Evolutionary conservation across 176 grass and related monocot species (phyloP), one percentile per base, ranked within the genome.

Genomic region (Aegilops tauschii): DNA sequence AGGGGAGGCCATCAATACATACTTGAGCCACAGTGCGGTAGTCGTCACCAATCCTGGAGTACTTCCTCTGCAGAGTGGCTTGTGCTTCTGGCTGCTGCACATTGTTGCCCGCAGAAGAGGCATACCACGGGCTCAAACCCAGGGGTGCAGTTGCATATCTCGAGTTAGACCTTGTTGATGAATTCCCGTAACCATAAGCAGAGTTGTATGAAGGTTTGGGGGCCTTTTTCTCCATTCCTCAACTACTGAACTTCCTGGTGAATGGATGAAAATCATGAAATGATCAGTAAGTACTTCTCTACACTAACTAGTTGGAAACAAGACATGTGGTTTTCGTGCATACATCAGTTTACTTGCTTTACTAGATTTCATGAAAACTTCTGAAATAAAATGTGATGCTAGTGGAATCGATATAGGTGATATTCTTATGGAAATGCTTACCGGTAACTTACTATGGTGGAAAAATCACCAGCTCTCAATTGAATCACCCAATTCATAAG

Each of bases 1-100:
- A 52, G 0, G 49, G 44, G 29, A 23, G 28, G 36, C 25, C 50
- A 74, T 52, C 3, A 12, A 66, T 23, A 42, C 76, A 86, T 90
- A 98, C 97, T 82, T 98, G 97, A 90, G 37, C 80, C 25, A 98
- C 20, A 68, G 97, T 88, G 12, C 76, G 66, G 86, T 93, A 98
- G 70, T 98, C 89, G 65, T 98, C 97, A 9, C 87, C 91, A n/a
- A 98, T 98, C 90, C 84, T 91, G 6, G 93, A 85, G 50, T 93
- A 95, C 88, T 89, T 95, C 79, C 77, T 89, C 64, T 92, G 86
- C 61, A 93, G 70, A 56, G 88, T 95, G 58, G 69, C 91, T 0
- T 82, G 87, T 39, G 87, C 87, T 79, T 95, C 81, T 84, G 91
- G 85, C 49, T 93, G 85, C 58, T 92, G 84, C 58, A 89, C 37